These are phyloP conservation scores for Aspergillus campestris DNA, from an alignment of 495 filamentous ascomycete genomes.

Conservation along the genomic window DNA sequence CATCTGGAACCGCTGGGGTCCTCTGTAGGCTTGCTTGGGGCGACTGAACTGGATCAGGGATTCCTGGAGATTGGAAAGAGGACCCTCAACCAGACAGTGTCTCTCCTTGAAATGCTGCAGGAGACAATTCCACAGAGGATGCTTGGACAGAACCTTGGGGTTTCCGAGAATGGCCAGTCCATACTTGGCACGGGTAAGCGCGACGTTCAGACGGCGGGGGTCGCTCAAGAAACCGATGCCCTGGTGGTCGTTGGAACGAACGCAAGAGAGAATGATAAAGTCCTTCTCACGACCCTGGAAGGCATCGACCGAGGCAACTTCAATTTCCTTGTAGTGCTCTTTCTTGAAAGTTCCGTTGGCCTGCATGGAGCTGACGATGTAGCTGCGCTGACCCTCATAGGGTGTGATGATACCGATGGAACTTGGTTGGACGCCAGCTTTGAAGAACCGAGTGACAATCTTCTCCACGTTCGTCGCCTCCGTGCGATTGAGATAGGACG, in stretches of 20 bases:
- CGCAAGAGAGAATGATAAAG: slow-evolving; percentile 96
- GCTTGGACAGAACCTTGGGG: slow-evolving; percentile 95
- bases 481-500: slow-evolving; percentile 95
- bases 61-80: slow-evolving; percentile 90
- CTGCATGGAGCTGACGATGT: slow-evolving; percentile 98
- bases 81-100: slow-evolving; percentile 92
- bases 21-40: slow-evolving; percentile 86
- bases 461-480: slow-evolving; percentile 97
- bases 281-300: slow-evolving; percentile 99
- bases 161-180: slow-evolving; percentile 95
- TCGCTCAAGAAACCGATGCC: slow-evolving; percentile 99
- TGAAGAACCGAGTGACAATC: slow-evolving; percentile 97
- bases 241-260: slow-evolving; percentile 98
- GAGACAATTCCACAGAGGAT: slow-evolving; percentile 96
- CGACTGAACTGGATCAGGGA: slow-evolving; percentile 92
- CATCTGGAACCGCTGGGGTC: slow-evolving; percentile 82
- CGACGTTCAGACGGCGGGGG: slow-evolving; percentile 97
- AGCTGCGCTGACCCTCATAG: slow-evolving; percentile 97
- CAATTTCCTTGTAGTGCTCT: slow-evolving; percentile 97
- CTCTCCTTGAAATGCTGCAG: slow-evolving; percentile 96
- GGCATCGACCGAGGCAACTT: slow-evolving; percentile 96
- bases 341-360: slow-evolving; percentile 95
- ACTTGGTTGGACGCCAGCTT: slow-evolving; percentile 85
- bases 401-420: slow-evolving; percentile 98
- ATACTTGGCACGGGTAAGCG: slow-evolving; percentile 93